Conservation (phyloP, 129 eudicot species). For the Sambucus nigra region DNA sequence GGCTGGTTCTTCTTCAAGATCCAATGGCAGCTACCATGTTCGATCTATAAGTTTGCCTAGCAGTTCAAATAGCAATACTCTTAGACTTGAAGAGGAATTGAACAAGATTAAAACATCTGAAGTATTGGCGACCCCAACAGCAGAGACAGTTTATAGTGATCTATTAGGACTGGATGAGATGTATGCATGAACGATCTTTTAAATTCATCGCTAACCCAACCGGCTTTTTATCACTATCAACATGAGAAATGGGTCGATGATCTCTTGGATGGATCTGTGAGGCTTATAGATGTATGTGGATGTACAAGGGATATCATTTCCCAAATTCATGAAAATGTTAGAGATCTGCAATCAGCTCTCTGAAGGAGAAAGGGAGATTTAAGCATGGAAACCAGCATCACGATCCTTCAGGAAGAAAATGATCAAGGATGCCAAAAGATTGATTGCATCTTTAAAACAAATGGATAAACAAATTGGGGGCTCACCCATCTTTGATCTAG, state of each 20-base stretch:
- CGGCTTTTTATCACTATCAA: constrained; percentile 29
- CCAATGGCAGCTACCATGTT: constrained; percentile 17
- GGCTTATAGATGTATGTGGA: constrained; percentile 35
- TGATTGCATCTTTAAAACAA: constrained; percentile 20
- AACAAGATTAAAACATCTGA: constrained; percentile 40
- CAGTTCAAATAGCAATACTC: constrained; percentile 37
- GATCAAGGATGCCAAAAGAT: constrained; percentile 14
- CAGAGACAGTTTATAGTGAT: constrained; percentile 34
- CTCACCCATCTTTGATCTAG: constrained; percentile 16
- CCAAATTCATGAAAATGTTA: constrained; percentile 26
- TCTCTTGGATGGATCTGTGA: constrained; percentile 34
- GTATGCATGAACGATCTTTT: constrained; percentile 36
- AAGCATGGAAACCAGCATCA: no score
- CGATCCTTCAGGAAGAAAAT: constrained; percentile 33
- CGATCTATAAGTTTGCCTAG: constrained; percentile 51
- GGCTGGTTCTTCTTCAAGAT: constrained; percentile 22
- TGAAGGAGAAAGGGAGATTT: constrained; percentile 30
- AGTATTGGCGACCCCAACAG: constrained; percentile 29
- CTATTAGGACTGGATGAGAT: constrained; percentile 34
- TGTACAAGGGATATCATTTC: constrained; percentile 32
- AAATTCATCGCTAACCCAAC: constrained; percentile 21
- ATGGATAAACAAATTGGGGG: constrained; percentile 5
- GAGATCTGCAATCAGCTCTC: constrained; percentile 34
- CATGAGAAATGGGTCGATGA: constrained; percentile 21
- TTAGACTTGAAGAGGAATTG: constrained; percentile 36